phyloP scores from a whole-genome alignment of 1,284 basidiomycete species.

The Boletus mariae region DNA sequence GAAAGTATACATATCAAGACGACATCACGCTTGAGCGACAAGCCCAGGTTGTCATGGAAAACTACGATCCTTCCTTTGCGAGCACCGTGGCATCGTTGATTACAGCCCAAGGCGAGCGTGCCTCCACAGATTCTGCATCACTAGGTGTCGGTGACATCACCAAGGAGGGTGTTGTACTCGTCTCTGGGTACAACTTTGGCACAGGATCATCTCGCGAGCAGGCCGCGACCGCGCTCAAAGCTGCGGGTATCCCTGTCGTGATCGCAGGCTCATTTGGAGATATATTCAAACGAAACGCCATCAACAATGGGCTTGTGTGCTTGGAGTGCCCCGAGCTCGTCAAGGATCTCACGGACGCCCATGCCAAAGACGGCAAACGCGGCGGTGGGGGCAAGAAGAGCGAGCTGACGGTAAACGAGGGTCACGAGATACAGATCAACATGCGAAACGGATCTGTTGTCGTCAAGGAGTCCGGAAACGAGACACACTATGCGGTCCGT shows the following conservation, averaged over 20 bases:
- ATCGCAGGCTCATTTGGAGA: constrained; percentile 97
- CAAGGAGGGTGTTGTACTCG: constrained; percentile 71
- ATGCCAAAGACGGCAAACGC: constrained; percentile 70
- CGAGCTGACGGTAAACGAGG: constrained; percentile 77
- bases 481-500: constrained; percentile 64
- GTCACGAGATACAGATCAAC: constrained; percentile 61
- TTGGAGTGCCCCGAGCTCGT: constrained; percentile 91
- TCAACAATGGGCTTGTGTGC: constrained; percentile 98
- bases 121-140: constrained; percentile 2
- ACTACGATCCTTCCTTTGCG: constrained; percentile 93
- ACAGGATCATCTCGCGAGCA: constrained; percentile 99
- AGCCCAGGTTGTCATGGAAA: constrained; percentile 98
- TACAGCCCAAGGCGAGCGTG: constrained; percentile 23
- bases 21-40: constrained; percentile 95
- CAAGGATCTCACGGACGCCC: constrained; percentile 73
- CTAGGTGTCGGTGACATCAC: constrained; percentile 22
- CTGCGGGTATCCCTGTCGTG: constrained; percentile 90
- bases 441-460: constrained; percentile 68
- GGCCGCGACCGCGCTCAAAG: constrained; percentile 94
- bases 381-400: constrained; percentile 76
- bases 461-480: constrained; percentile 45
- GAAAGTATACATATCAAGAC: constrained; percentile 99
- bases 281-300: constrained; percentile 98
- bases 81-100: constrained; percentile 63
- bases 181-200: constrained; percentile 97